phyloP scores from a whole-genome alignment of 2,329 filamentous ascomycete species.

The Arthrobotrys conoides region DNA sequence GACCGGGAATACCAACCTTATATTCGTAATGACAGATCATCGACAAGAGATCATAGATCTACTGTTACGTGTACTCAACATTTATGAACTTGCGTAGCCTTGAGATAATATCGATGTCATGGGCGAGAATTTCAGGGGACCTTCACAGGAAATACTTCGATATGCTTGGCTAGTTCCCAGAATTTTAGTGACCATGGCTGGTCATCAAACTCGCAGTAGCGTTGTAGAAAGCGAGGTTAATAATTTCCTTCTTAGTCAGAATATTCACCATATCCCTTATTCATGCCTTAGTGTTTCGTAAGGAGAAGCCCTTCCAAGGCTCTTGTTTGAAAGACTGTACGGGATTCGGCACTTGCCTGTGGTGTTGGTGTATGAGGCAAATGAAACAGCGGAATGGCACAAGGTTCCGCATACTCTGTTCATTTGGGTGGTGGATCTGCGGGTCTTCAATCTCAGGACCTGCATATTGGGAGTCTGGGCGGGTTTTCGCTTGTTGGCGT shows the following conservation, averaged over 20 bases:
- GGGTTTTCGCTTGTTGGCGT: constrained; percentile 16
- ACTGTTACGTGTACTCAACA: neutral
- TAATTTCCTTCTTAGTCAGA: constrained; percentile 35
- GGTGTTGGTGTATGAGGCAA: constrained; percentile 42
- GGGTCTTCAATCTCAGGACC: constrained; percentile 41
- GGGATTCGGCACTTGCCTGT: constrained; percentile 33
- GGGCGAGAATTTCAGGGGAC: neutral
- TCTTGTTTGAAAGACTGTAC: neutral
- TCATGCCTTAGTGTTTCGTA: constrained; percentile 31
- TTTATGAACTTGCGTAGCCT: neutral
- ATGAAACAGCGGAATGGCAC: constrained; percentile 57
- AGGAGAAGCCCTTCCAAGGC: neutral
- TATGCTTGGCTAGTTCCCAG: constrained; percentile 17
- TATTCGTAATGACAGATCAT: neutral
- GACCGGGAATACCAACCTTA: constrained; percentile 12
- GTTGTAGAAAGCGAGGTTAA: constrained; percentile 32
- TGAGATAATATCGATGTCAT: neutral
- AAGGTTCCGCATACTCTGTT: constrained; percentile 29
- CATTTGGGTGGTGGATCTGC: constrained; percentile 30
- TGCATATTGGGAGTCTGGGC: constrained; percentile 28
- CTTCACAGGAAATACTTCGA: neutral
- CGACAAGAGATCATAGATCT: neutral
- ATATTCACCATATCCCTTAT: constrained; percentile 41
- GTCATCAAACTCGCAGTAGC: constrained; percentile 39
- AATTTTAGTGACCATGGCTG: neutral